These are phyloP conservation scores for Carex scoparia DNA, from an alignment of 176 grass and related monocot species.

Conservation along the genomic window DNA sequence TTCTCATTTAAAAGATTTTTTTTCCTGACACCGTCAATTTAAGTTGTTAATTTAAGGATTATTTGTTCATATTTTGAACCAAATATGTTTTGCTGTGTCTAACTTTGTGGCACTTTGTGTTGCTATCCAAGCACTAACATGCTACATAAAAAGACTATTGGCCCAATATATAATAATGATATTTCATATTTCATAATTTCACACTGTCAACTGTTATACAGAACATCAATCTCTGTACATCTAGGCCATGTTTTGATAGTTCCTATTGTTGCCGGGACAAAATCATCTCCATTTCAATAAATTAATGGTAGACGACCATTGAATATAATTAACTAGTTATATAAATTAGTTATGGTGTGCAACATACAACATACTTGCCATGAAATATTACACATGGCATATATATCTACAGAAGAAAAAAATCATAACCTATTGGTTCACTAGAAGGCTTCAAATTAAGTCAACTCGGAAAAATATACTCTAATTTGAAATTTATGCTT, in stretches of 20 bases:
- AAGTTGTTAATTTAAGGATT: neutral
- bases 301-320: neutral
- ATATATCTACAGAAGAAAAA: neutral
- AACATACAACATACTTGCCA: neutral
- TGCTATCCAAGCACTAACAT: neutral
- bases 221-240: neutral
- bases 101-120: neutral
- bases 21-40: neutral
- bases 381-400: neutral
- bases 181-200: neutral
- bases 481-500: neutral
- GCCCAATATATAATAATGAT: neutral
- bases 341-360: neutral
- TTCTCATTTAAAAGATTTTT: neutral
- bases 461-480: neutral
- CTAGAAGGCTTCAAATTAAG: neutral
- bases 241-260: neutral
- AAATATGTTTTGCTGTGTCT: neutral
- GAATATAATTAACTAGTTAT: neutral
- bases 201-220: neutral
- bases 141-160: neutral
- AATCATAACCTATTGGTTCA: too few relatives aligned
- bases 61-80: neutral
- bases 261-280: neutral
- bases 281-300: neutral